phyloP scores from a whole-genome alignment of 805 yeast genomes.

The Naumovozyma dairenensis region DNA sequence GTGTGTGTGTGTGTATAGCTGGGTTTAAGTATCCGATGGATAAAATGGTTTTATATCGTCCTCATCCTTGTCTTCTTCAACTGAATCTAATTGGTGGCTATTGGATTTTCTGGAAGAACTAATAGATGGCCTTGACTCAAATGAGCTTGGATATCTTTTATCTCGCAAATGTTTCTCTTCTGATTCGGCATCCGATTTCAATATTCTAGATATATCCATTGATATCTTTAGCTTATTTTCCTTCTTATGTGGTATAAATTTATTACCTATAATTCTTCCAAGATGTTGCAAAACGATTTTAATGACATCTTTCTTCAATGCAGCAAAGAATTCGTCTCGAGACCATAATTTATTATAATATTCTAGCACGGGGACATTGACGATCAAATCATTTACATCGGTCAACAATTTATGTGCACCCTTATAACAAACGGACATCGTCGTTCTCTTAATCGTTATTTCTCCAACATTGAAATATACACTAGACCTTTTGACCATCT shows the following conservation, averaged over 20 bases:
- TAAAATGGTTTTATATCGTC: conserved; percentile 10
- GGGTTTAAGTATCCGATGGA: too few species aligned
- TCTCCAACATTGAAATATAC: conserved; percentile 53
- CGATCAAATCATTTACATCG: conserved; percentile 46
- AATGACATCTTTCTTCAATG: conserved; percentile 46
- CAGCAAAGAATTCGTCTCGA: conserved; percentile 42
- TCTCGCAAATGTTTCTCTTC: too few species aligned
- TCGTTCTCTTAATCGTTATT: conserved; percentile 38
- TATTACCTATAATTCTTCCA: conserved; percentile 54
- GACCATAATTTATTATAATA: conserved; percentile 48
- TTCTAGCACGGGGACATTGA: conserved; percentile 41
- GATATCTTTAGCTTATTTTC: conserved; percentile 23
- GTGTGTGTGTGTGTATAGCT: too few species aligned
- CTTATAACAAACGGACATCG: conserved; percentile 57
- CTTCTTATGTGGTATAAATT: conserved; percentile 39
- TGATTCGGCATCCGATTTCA: too few species aligned
- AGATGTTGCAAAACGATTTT: conserved; percentile 46
- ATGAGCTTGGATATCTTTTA: too few species aligned
- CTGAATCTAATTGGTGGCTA: conserved; percentile 1
- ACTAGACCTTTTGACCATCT: conserved; percentile 66
- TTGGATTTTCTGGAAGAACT: not conserved
- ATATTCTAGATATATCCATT: conserved; percentile 16
- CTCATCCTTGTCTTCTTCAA: conserved; percentile 2
- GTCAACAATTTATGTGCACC: conserved; percentile 49
- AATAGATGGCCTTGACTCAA: conserved; percentile 2